Evolutionary conservation across 805 yeast genomes (phyloP), one percentile per base, ranked within the genome.

Genomic region (Myxozyma kluyveri): DNA sequence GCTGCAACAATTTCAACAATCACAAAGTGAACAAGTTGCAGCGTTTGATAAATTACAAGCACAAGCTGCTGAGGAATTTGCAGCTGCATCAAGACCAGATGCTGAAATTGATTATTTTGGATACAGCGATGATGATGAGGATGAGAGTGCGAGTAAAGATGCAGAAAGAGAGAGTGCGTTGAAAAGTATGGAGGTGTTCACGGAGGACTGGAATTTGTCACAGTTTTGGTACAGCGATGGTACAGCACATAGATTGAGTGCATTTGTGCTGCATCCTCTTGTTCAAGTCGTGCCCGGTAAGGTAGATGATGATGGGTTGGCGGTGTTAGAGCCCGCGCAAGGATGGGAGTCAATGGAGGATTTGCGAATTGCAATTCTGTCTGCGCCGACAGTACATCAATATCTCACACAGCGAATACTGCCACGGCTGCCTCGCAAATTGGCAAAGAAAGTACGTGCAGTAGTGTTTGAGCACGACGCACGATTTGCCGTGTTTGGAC

Each of bases 121-220:
- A 31, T 23, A 31, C 17, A 29, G 33, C 33, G 88, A 88, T 69
- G 88, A 96, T 66, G 88, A 87, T 64, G 70, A 76, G 29, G 46
- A 18, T 3, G 46, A 50, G 14, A 33, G 35, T 12, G 47, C 96
- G 96, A 91, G 86, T 63, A 74, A 88, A 27, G 86, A 95, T 0
- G 96, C 88, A 66, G 88, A 96, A 67, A 88, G 86, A 63, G 71
- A 76, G 50, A 89, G 86, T 54, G 69, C 73, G 33, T 32, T 50
- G 42, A 32, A 26, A 35, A 36, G 19, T 23, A 90, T 90, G 68
- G 87, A 83, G 47, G 74, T 80, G 35, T 89, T 89, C 67, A 75
- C 85, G 64, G 96, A 89, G 68, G 96, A 89, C 69, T 89, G 97
- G 97, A 93, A 88, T 64, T 74, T 90, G 35, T 88, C 96, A 1